Evolutionary conservation across 306 rosid genomes (phyloP).

Genomic region (Herpetospermum pedunculosum): DNA sequence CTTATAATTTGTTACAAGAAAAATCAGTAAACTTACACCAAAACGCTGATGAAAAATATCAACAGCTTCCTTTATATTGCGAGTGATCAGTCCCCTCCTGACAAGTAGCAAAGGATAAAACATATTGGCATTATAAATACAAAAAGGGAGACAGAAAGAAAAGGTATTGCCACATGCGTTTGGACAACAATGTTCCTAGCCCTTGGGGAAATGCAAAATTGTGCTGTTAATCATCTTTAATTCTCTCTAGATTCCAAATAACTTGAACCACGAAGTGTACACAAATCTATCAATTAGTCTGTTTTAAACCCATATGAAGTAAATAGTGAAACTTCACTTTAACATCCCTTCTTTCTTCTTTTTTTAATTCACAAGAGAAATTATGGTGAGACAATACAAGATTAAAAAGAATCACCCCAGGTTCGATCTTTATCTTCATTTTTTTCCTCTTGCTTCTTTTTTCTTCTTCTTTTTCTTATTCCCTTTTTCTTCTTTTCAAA

Average conservation of each 20-base stretch:
- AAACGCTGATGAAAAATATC: conserved; percentile 72
- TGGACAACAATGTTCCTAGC: not conserved
- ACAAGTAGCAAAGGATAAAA: not conserved
- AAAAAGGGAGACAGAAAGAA: not conserved
- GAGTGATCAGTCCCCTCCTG: conserved; percentile 88
- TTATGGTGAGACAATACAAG: not conserved
- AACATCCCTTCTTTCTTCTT: no score
- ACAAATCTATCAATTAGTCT: not conserved
- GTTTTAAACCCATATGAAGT: not conserved
- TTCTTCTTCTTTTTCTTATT: no score
- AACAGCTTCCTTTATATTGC: conserved; percentile 60
- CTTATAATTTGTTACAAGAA: not conserved
- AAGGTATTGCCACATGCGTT: not conserved
- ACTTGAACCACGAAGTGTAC: not conserved
- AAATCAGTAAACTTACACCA: conserved; percentile 33
- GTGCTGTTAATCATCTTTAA: not conserved
- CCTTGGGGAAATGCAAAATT: not conserved
- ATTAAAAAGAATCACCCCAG: not conserved
- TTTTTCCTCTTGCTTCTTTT: not conserved
- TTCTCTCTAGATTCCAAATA: not conserved
- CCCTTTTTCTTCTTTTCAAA: not conserved
- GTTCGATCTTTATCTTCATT: not conserved
- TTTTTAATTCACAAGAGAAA: not conserved
- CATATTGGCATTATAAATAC: not conserved
- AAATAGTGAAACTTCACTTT: not conserved